These are phyloP conservation scores for Saccharum hybrid DNA, from an alignment of 202 grass and related monocot species.

Conservation along the genomic window DNA sequence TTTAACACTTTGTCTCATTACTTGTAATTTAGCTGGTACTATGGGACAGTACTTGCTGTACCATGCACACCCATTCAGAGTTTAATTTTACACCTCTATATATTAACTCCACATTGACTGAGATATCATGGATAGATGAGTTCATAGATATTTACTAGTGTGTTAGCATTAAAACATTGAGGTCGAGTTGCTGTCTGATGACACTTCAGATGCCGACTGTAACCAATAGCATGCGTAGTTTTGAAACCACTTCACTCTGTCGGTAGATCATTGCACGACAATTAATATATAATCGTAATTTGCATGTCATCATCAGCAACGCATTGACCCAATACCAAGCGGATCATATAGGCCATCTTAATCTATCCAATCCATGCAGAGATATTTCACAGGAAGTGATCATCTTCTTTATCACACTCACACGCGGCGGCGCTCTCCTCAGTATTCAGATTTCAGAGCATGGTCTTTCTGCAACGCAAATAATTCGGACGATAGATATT, in stretches of 20 bases:
- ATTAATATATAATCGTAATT: neutral
- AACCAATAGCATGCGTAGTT: neutral
- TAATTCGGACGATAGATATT: neutral
- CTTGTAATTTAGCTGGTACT: neutral
- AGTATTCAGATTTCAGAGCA: slow-evolving; percentile 1
- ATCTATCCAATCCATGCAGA: neutral
- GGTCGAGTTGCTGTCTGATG: neutral
- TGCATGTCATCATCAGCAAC: neutral
- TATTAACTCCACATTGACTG: neutral
- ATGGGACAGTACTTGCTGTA: neutral
- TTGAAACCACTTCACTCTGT: neutral
- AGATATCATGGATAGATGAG: neutral
- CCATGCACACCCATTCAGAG: neutral
- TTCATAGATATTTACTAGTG: neutral
- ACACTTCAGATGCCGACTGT: neutral
- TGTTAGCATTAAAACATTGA: neutral
- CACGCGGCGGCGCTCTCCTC: neutral
- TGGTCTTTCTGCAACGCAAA: neutral
- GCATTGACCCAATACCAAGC: slow-evolving; percentile 7
- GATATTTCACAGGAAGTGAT: slow-evolving; percentile 18
- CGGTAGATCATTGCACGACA: neutral
- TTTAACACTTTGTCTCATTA: neutral
- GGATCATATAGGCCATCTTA: neutral
- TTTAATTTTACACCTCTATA: neutral
- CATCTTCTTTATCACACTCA: neutral